These are phyloP conservation scores for Cutaneotrichosporon dermatis DNA, from an alignment of 1,284 basidiomycete species.

Conservation along the genomic window DNA sequence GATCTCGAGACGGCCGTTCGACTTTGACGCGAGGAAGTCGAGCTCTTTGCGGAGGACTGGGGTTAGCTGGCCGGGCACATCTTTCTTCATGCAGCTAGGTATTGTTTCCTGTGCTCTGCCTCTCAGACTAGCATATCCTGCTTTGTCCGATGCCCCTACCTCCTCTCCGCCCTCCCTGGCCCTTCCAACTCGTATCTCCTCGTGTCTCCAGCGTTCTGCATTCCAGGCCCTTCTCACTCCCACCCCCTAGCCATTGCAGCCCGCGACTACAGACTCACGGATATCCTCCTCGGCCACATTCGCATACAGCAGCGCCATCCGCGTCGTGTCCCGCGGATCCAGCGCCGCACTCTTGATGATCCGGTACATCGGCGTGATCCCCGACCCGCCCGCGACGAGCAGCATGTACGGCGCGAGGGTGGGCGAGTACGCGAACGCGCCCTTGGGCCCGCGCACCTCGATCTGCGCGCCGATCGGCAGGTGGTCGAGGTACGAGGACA, in stretches of 20 bases:
- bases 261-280: conserved; percentile 38
- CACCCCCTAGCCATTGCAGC: not conserved
- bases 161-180: too few species aligned
- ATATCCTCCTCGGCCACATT: conserved; percentile 88
- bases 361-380: conserved; percentile 97
- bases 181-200: too few species aligned
- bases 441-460: conserved; percentile 91
- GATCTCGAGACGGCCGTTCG: conserved; percentile 66
- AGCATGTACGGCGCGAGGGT: conserved; percentile 69
- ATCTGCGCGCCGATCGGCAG: conserved; percentile 81
- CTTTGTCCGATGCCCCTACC: too few species aligned
- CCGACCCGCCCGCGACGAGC: conserved; percentile 92
- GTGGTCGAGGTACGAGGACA: conserved; percentile 75
- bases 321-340: conserved; percentile 77
- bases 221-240: too few species aligned
- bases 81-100: too few species aligned
- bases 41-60: conserved; percentile 76
- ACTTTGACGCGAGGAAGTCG: conserved; percentile 58
- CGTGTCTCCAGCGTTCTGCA: too few species aligned
- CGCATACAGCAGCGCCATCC: conserved; percentile 84
- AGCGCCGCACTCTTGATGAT: conserved; percentile 81
- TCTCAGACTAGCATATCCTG: too few species aligned
- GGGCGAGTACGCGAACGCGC: conserved; percentile 77
- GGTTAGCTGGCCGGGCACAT: too few species aligned
- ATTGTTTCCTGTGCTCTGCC: too few species aligned